These are phyloP conservation scores for Pyrus communis DNA, from an alignment of 306 rosid genomes.

Conservation along the genomic window DNA sequence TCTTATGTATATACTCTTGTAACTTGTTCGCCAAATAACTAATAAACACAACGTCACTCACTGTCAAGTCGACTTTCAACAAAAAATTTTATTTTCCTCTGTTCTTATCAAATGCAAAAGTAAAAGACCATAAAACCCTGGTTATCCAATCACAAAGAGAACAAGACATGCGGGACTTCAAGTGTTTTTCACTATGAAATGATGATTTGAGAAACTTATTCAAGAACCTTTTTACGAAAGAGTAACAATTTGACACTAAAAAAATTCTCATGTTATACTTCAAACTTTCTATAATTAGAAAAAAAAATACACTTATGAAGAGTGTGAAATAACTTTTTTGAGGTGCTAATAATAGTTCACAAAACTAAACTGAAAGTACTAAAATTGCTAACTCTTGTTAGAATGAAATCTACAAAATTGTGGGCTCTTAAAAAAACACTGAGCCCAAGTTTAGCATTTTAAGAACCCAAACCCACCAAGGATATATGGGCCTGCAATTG, in stretches of 20 bases:
- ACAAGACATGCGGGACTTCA: neutral
- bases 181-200: neutral
- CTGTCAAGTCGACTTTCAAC: too few relatives aligned
- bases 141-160: neutral
- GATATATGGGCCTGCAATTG: neutral
- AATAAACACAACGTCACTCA: too few relatives aligned
- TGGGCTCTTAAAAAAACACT: neutral
- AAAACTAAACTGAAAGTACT: neutral
- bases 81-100: too few relatives aligned
- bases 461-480: neutral
- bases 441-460: neutral
- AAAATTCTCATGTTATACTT: too few relatives aligned
- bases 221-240: neutral
- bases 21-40: too few relatives aligned
- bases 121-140: too few relatives aligned
- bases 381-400: too few relatives aligned
- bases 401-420: neutral
- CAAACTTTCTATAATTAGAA: too few relatives aligned
- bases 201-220: neutral
- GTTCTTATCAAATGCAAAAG: too few relatives aligned
- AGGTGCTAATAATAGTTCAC: rapidly evolving
- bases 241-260: neutral
- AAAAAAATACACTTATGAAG: too few relatives aligned
- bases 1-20: too few relatives aligned
- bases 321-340: too few relatives aligned